Evolutionary conservation across 768 basidiomycete genomes (phyloP).

Genomic region (Hypholoma sublateritium): DNA sequence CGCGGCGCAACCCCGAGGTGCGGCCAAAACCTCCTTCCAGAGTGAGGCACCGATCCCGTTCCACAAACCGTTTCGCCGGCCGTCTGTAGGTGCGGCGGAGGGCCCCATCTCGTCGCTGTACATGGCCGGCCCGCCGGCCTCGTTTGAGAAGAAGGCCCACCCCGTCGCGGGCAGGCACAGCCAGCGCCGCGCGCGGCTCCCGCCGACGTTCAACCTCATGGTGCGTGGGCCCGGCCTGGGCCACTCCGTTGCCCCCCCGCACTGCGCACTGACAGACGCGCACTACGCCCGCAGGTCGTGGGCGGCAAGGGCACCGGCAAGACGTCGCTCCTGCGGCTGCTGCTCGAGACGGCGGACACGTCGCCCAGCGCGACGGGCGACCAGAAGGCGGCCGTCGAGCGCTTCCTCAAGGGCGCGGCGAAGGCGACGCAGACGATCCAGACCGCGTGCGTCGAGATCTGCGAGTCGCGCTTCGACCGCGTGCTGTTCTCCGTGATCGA

Average conservation of each 20-base stretch:
- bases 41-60: conserved; percentile 64
- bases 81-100: conserved; percentile 45
- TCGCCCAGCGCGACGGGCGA: conserved; percentile 76
- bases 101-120: conserved; percentile 70
- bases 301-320: conserved; percentile 84
- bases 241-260: not conserved
- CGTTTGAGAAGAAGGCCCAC: conserved; percentile 56
- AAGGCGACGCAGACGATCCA: conserved; percentile 65
- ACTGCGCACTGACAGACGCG: not conserved
- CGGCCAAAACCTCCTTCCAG: conserved; percentile 67
- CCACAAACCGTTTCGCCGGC: conserved; percentile 76
- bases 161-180: conserved; percentile 48
- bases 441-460: conserved; percentile 76
- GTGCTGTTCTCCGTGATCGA: conserved; percentile 80
- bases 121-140: conserved; percentile 58
- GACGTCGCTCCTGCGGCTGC: conserved; percentile 75
- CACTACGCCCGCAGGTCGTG: conserved; percentile 53
- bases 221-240: conserved; percentile 38
- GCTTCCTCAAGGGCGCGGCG: conserved; percentile 60
- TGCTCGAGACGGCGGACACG: conserved; percentile 83
- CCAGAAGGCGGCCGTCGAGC: conserved; percentile 63
- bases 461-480: conserved; percentile 80
- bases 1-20: conserved; percentile 53
- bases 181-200: conserved; percentile 62
- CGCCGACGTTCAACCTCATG: conserved; percentile 88